A percentile compares a stretch with the other conserved stretches of the same genome.
Conservation (phyloP, 139 green algal genomes). For the Yamagishiella unicocca region DNA sequence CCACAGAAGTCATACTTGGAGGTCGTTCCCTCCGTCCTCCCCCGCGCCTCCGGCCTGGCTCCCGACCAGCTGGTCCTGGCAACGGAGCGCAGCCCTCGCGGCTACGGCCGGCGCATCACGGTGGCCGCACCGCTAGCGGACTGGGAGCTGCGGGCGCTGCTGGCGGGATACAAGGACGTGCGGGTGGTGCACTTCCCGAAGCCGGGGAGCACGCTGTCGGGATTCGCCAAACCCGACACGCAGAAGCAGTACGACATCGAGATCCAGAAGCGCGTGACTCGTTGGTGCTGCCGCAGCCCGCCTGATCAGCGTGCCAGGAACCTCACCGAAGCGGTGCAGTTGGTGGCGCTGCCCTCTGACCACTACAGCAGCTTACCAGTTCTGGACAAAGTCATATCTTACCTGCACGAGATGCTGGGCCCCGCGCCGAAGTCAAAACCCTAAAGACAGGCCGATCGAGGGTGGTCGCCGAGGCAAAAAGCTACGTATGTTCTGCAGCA, state of each 20-base stretch:
- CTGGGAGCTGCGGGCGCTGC: background rate
- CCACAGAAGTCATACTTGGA: conserved; percentile 27
- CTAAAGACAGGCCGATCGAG: too few relatives aligned
- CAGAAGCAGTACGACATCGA: conserved; percentile 1
- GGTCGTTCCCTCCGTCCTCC: background rate
- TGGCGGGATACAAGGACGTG: background rate
- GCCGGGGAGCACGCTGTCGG: conserved; percentile 4
- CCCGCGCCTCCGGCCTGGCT: background rate
- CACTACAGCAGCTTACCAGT: background rate
- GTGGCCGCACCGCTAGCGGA: conserved; percentile 25
- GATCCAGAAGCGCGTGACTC: conserved; percentile 40
- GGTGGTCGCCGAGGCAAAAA: too few relatives aligned
- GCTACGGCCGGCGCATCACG: conserved; percentile 1
- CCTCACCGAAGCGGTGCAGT: conserved; percentile 20
- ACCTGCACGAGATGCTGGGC: conserved; percentile 27
- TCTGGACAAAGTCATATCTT: background rate
- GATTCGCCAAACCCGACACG: background rate
- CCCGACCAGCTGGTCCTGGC: conserved; percentile 13
- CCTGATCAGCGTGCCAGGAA: conserved; percentile 7
- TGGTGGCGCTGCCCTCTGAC: conserved; percentile 15
- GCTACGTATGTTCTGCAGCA: too few relatives aligned
- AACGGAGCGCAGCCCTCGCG: background rate
- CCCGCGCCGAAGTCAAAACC: too few relatives aligned
- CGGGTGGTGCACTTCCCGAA: conserved; percentile 26
- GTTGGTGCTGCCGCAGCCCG: conserved; percentile 45